Percentiles rank a stretch among this genome's conserved stretches.
These are phyloP conservation scores for Ogataea thermomethanolica DNA, from an alignment of 805 yeast species.

Conservation along the genomic window DNA sequence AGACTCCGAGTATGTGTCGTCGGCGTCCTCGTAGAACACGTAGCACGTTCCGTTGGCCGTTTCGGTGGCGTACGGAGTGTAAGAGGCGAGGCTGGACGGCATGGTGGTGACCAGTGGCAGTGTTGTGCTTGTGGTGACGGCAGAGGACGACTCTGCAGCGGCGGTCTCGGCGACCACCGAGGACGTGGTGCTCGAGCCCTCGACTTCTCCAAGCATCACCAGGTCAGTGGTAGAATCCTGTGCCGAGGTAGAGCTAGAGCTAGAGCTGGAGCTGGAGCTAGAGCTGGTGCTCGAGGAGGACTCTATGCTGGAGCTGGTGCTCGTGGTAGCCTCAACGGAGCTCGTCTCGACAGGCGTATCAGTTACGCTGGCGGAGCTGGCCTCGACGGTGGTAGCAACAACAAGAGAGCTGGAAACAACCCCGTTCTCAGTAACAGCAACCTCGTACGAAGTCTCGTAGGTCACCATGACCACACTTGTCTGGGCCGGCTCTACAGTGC, in stretches of 20 bases:
- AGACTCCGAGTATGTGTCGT: slow-evolving; percentile 22
- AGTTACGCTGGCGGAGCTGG: slow-evolving; percentile 3
- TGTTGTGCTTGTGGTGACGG: slow-evolving; percentile 11
- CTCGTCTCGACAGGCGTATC: not conserved
- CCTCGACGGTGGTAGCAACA: not conserved
- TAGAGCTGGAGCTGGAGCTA: not conserved
- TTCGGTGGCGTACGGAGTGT: slow-evolving; percentile 33
- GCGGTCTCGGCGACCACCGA: slow-evolving; percentile 23
- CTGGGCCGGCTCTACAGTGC: slow-evolving; percentile 22
- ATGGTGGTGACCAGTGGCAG: slow-evolving; percentile 13
- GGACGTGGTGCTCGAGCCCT: slow-evolving; percentile 24
- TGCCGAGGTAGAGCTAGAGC: slow-evolving; percentile 1
- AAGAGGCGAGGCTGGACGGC: slow-evolving; percentile 17
- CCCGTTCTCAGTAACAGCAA: slow-evolving; percentile 1
- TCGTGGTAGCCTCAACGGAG: too few relatives aligned
- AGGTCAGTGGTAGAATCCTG: too few relatives aligned
- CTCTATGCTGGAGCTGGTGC: not conserved
- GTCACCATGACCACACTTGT: slow-evolving; percentile 22
- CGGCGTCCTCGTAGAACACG: slow-evolving; percentile 36
- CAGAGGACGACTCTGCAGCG: slow-evolving; percentile 5
- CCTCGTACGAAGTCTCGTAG: slow-evolving; percentile 15
- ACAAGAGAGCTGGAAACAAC: slow-evolving; percentile 8
- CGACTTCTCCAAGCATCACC: not conserved
- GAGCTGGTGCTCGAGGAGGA: too few relatives aligned
- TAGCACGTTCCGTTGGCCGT: slow-evolving; percentile 32